Percentiles rank a stretch among this genome's conserved stretches.
Evolutionary conservation across 1,284 basidiomycete species (phyloP).

Genomic region (Trichosporon ovoides): DNA sequence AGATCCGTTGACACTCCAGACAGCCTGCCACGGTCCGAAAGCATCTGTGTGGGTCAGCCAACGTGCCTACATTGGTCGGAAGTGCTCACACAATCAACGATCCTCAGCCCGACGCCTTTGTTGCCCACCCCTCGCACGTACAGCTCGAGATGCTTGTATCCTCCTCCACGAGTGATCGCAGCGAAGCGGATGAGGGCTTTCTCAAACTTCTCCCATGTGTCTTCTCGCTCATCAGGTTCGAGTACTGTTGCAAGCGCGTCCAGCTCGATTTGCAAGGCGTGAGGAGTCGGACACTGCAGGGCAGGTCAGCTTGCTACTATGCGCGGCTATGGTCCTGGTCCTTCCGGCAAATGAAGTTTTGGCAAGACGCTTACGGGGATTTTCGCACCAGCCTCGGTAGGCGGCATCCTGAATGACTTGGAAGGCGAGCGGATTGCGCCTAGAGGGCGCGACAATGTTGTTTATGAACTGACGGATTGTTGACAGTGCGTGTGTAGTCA

Average conservation of each 20-base stretch:
- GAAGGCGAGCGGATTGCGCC: background rate
- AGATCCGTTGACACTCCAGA: constrained; percentile 52
- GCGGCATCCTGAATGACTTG: constrained; percentile 24
- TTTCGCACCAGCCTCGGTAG: constrained; percentile 35
- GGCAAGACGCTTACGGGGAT: constrained; percentile 32
- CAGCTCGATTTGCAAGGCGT: constrained; percentile 41
- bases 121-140: constrained; percentile 44
- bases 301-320: constrained; percentile 2
- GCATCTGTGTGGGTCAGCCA: constrained; percentile 38
- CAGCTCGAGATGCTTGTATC: constrained; percentile 43
- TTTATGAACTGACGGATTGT: background rate
- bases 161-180: constrained; percentile 46
- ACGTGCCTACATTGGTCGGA: background rate
- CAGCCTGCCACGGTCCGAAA: constrained; percentile 52
- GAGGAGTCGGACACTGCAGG: constrained; percentile 42
- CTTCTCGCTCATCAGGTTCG: constrained; percentile 46
- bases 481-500: background rate
- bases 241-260: constrained; percentile 36
- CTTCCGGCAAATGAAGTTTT: background rate
- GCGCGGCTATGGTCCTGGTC: background rate
- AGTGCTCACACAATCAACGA: constrained; percentile 47
- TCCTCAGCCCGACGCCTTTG: constrained; percentile 40
- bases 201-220: constrained; percentile 50
- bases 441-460: background rate
- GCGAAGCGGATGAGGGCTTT: constrained; percentile 45